Conservation (phyloP, 2,329 filamentous ascomycete genomes). For the Neopestalotiopsis sp. region DNA sequence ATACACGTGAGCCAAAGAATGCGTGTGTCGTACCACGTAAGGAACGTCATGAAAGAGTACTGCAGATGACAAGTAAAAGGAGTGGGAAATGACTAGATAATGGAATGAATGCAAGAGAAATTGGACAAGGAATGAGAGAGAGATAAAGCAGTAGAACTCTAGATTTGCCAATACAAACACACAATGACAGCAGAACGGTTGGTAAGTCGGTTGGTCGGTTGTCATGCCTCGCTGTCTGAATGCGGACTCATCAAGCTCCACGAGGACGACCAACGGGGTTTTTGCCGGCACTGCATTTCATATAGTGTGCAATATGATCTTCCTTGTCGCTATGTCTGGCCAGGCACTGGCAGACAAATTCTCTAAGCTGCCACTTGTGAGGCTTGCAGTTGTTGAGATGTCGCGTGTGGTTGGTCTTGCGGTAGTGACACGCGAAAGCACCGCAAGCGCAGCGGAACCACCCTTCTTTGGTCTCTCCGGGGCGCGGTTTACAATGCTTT, state of each 20-base stretch:
- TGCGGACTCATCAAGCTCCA: not conserved
- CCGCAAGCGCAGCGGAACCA: conserved; percentile 9
- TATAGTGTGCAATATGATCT: not conserved
- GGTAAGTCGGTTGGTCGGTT: too few relatives aligned
- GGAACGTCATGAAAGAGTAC: not conserved
- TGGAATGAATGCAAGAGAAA: too few relatives aligned
- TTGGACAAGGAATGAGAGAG: too few relatives aligned
- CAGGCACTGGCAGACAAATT: not conserved
- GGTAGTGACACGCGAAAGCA: not conserved
- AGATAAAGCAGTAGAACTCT: too few relatives aligned
- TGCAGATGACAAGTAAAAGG: not conserved
- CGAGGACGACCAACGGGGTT: not conserved
- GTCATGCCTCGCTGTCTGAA: too few relatives aligned
- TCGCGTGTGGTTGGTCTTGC: not conserved
- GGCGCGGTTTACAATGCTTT: not conserved
- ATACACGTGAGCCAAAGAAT: too few relatives aligned
- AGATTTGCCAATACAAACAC: too few relatives aligned
- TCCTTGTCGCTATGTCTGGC: not conserved
- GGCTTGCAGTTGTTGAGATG: conserved; percentile 1
- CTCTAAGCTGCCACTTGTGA: not conserved
- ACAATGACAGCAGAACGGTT: too few relatives aligned
- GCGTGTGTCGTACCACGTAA: not conserved
- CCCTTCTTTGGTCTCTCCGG: not conserved
- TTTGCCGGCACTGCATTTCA: not conserved
- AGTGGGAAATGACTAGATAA: too few relatives aligned